Base-by-base conservation (phyloP, 805 yeast genomes). In the Limtongia smithiae region DNA sequence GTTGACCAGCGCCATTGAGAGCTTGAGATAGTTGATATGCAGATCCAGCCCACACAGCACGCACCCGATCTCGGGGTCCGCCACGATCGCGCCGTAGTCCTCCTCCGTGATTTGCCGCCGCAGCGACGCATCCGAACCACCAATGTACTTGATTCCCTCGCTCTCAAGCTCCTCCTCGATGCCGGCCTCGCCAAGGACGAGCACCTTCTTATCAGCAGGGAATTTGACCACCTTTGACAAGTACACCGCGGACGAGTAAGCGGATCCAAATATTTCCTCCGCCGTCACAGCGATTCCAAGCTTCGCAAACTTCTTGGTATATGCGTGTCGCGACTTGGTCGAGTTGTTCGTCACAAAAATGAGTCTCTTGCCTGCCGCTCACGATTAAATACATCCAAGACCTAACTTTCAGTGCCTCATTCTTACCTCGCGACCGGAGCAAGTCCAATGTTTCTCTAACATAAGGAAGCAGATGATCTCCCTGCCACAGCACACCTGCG, bases 341-440 rank as follows among this genome's bases (percentile, higher is more conserved):
- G 96, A 87, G 70, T 93, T 93, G 73, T 93, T 93, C 38, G 98
- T 90, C 25, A 93, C 98, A 69, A 93, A 93, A 37, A 90, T 75
- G 44, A 87, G 73, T 53, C 81, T 78, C 67, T 93, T 93, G 33
- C 78, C 77, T 54, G 12, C n/a, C n/a, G n/a, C n/a, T n/a, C n/a
- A n/a, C n/a, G n/a, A n/a, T n/a, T n/a, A n/a, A n/a, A n/a, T n/a
- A n/a, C n/a, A n/a, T n/a, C n/a, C n/a, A n/a, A n/a, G n/a, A n/a
- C n/a, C n/a, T n/a, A n/a, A n/a, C n/a, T n/a, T n/a, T n/a, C n/a
- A n/a, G n/a, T n/a, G n/a, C n/a, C n/a, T n/a, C 3, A 22, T 18
- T 8, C 44, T 17, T 48, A 54, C 59, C 60, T 21, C 60, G 55
- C 15, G 63, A 44, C 38, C 75, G 75, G 57, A 93, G 71, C 36